Evolutionary conservation across 768 basidiomycete species (phyloP).

Genomic region (Trichaptum fuscoviolaceum): DNA sequence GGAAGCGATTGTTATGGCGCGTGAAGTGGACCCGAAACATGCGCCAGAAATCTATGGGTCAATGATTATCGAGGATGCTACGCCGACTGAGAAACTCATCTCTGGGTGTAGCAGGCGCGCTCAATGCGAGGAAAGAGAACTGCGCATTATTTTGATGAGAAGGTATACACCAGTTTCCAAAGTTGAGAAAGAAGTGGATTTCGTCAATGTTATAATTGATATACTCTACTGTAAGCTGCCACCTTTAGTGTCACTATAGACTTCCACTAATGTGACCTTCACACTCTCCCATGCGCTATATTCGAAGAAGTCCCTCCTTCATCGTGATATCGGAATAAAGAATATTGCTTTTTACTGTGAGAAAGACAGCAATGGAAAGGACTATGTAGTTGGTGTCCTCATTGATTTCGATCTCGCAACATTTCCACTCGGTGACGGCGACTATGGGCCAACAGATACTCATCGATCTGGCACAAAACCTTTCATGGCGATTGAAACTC

Average conservation of each 20-base stretch:
- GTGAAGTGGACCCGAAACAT: background rate
- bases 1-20: background rate
- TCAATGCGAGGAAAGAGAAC: background rate
- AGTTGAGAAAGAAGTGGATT: background rate
- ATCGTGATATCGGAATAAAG: background rate
- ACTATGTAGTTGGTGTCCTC: background rate
- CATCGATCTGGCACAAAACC: background rate
- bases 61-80: background rate
- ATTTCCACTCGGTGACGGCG: background rate
- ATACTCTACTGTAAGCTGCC: background rate
- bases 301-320: background rate
- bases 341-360: background rate
- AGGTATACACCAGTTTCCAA: background rate
- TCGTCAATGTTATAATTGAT: background rate
- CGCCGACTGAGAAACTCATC: background rate
- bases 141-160: background rate
- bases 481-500: background rate
- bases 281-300: background rate
- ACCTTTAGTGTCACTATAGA: background rate
- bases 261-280: background rate
- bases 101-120: background rate
- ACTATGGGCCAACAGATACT: background rate
- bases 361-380: background rate
- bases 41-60: background rate
- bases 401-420: background rate